These are phyloP conservation scores for Marvania coccoides DNA, from an alignment of 139 green algal genomes.

Conservation along the genomic window DNA sequence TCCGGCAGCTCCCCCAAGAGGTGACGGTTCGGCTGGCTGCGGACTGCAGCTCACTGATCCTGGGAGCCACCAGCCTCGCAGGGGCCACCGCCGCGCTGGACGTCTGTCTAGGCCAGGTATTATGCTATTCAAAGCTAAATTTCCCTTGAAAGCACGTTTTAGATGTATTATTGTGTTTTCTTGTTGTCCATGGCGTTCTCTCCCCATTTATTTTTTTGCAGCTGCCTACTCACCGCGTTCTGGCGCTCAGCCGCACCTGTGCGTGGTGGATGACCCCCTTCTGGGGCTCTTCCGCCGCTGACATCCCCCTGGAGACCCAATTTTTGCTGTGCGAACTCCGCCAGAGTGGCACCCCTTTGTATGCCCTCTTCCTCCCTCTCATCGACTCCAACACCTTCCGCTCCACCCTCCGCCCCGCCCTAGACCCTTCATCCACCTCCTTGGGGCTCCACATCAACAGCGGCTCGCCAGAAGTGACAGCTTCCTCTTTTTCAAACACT, in stretches of 20 bases:
- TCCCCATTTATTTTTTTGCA: no score
- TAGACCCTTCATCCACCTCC: neutral
- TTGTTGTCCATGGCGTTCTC: no score
- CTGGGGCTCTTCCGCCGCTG: conserved; percentile 49
- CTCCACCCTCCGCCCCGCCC: conserved; percentile 50
- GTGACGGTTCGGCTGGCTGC: no score
- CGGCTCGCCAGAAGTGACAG: conserved; percentile 38
- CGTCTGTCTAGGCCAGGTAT: no score
- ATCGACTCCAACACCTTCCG: conserved; percentile 65
- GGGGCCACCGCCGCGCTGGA: no score
- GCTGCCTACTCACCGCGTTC: conserved; percentile 3
- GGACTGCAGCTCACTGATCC: no score
- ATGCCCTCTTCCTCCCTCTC: conserved; percentile 68
- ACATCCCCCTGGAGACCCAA: conserved; percentile 81
- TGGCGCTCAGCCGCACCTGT: conserved; percentile 34
- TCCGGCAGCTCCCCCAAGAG: no score
- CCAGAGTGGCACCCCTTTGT: conserved; percentile 50
- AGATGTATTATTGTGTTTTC: no score
- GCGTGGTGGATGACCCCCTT: conserved; percentile 87
- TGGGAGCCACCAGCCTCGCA: no score
- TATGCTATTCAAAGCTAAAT: no score
- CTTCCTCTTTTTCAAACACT: conserved; percentile 2
- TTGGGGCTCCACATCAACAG: conserved; percentile 63
- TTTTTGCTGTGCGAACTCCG: conserved; percentile 62
- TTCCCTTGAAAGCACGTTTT: no score